Evolutionary conservation across 768 basidiomycete genomes (phyloP).

Genomic region (Trametes cingulata): DNA sequence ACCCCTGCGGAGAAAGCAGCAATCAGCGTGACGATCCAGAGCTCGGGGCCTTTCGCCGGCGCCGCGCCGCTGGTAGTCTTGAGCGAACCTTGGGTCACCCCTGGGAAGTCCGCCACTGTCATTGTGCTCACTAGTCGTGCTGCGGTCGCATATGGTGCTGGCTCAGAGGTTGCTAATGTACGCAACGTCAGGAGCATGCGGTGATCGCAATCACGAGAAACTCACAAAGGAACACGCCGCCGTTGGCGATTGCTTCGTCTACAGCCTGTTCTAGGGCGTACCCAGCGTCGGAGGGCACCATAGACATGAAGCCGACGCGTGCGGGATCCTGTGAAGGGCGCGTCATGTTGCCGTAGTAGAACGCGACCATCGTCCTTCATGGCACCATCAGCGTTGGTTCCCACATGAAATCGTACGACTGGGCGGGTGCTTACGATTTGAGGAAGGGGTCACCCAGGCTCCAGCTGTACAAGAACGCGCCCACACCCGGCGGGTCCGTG

Average conservation of each 20-base stretch:
- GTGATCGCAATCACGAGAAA: neutral
- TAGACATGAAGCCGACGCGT: slow-evolving; percentile 70
- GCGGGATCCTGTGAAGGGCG: slow-evolving; percentile 69
- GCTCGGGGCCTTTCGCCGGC: neutral
- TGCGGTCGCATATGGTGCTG: slow-evolving; percentile 2
- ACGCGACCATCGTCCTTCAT: slow-evolving; percentile 61
- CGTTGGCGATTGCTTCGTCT: slow-evolving; percentile 29
- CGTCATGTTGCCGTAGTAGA: slow-evolving; percentile 71
- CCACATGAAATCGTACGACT: neutral
- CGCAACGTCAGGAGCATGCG: neutral
- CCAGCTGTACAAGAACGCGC: slow-evolving; percentile 71
- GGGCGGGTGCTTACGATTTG: slow-evolving; percentile 54
- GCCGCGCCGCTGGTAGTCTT: slow-evolving; percentile 1
- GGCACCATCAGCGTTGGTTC: neutral
- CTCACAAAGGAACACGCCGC: slow-evolving; percentile 36
- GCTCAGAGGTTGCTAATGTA: slow-evolving; percentile 3
- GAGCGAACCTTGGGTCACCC: slow-evolving; percentile 14
- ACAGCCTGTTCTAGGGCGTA: slow-evolving; percentile 40
- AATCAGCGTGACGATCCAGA: slow-evolving; percentile 10
- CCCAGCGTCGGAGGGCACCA: slow-evolving; percentile 58
- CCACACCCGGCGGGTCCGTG: slow-evolving; percentile 61
- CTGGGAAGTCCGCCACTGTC: neutral
- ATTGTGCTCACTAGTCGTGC: neutral
- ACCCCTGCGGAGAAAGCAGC: slow-evolving; percentile 5
- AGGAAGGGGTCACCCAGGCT: slow-evolving; percentile 76